Evolutionary conservation across 345 rosid species (phyloP).

Genomic region (Acer saccharum): DNA sequence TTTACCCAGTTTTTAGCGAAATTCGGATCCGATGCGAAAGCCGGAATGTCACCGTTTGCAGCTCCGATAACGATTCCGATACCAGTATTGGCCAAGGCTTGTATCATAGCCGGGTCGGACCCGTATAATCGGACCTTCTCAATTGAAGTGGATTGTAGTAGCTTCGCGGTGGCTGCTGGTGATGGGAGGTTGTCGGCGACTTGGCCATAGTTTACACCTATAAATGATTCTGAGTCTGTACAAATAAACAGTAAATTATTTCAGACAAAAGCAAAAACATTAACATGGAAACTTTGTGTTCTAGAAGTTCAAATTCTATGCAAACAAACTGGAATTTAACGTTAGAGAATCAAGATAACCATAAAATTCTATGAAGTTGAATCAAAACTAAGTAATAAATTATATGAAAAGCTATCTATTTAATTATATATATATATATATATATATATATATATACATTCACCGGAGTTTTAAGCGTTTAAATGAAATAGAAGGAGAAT

Average conservation of each 20-base stretch:
- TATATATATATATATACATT: background rate
- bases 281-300: background rate
- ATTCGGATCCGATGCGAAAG: conserved; percentile 69
- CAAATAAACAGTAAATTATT: background rate
- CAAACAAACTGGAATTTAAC: background rate
- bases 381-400: background rate
- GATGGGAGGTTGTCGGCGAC: conserved; percentile 82
- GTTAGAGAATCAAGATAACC: background rate
- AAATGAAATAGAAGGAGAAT: background rate
- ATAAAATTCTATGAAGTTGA: background rate
- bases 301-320: background rate
- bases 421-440: no score
- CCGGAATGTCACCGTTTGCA: conserved; percentile 72
- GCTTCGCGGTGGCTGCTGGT: conserved; percentile 69
- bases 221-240: conserved; percentile 69
- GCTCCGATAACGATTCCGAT: conserved; percentile 75
- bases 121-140: conserved; percentile 79
- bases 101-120: conserved; percentile 68
- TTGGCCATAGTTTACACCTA: conserved; percentile 88
- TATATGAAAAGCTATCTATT: background rate
- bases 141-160: conserved; percentile 72
- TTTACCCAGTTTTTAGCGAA: conserved; percentile 67
- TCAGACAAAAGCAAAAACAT: background rate
- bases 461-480: background rate
- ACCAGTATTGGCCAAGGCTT: conserved; percentile 75